Base-by-base conservation (phyloP, 371 early-diverging fungal genomes). In the Syncephalastrum racemosum region DNA sequence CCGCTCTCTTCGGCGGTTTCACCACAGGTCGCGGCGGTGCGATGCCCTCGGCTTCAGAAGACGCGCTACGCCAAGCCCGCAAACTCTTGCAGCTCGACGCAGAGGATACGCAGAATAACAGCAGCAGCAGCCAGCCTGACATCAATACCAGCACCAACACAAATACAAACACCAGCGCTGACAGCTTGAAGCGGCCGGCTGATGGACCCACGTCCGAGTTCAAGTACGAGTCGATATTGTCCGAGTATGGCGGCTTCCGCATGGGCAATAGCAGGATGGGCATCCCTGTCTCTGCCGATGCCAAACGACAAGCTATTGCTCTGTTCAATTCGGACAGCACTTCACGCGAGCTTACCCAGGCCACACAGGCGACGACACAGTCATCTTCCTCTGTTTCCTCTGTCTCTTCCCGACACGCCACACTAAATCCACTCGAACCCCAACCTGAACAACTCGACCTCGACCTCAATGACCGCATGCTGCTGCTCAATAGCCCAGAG, bases 231-330 rank as follows among this genome's bases (percentile, higher is more conserved):
- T 46, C 50, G 10, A 42, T 58, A 2, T 18, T 68, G 7, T 50
- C 57, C 1, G 22, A 60, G 15, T 69, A 57, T 58, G 70, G 67
- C 8, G 73, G 73, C 15, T 65, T 75, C 44, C 50, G 36, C 10
- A 66, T 40, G 19, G 68, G 55, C 10, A 58, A 31, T 16, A 50
- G 59, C 20, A 54, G 50, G 15, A 45, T 52, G 7, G 23, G 24
- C 4, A 53, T 60, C 2, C 31, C 41, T 3, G 62, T 70, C 23
- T 70, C 70, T 7, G 55, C 46, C 10, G 58, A 58, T 41, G 65
- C 70, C 6, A 73, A 60, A 44, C 50, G 52, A 56, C 63, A 56
- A 52, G 74, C 74, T 16, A 36, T 65, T 1, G 42, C 58, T 0
- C 13, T 70, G 13, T 58, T 74, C 19, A 60, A 59, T 27, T 12